Evolutionary conservation across 495 filamentous ascomycete genomes (phyloP).

Genomic region (Daldinia loculata): DNA sequence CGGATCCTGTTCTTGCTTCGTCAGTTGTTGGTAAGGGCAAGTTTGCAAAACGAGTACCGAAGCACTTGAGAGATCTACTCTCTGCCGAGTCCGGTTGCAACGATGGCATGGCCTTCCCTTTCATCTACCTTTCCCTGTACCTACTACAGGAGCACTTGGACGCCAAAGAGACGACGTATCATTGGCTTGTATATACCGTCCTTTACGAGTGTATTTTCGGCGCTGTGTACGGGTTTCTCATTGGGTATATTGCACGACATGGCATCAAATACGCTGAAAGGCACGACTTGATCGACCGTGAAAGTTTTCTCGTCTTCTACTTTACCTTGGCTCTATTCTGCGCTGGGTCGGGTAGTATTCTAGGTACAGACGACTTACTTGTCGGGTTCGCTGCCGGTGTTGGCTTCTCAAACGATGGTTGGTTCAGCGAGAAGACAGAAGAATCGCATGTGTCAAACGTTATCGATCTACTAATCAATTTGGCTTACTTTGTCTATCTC

Average conservation of each 20-base stretch:
- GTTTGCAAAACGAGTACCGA: constrained; percentile 96
- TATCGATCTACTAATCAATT: constrained; percentile 95
- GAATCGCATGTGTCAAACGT: constrained; percentile 99
- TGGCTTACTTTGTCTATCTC: constrained; percentile 98
- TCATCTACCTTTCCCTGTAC: constrained; percentile 92
- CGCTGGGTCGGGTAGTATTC: constrained; percentile 89
- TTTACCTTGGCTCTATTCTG: constrained; percentile 97
- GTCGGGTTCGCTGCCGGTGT: constrained; percentile 96
- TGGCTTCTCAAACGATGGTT: constrained; percentile 98
- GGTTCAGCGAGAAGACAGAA: constrained; percentile 98
- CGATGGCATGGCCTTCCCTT: constrained; percentile 99
- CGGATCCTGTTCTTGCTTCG: constrained; percentile 95
- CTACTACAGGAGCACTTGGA: constrained; percentile 80
- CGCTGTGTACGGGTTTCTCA: constrained; percentile 83
- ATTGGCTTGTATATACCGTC: constrained; percentile 92
- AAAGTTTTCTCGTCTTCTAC: constrained; percentile 98
- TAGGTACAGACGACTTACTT: constrained; percentile 95
- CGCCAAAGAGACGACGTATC: constrained; percentile 71
- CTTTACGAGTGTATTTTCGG: constrained; percentile 97
- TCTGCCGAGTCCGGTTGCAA: constrained; percentile 99
- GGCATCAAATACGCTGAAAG: constrained; percentile 90
- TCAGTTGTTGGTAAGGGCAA: constrained; percentile 99
- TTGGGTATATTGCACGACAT: constrained; percentile 90
- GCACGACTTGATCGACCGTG: constrained; percentile 87
- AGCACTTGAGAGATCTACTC: constrained; percentile 93